Evolutionary conservation across 2,329 filamentous ascomycete genomes (phyloP), one percentile per base, ranked within the genome.

Genomic region (Neofusicoccum umdonicola): DNA sequence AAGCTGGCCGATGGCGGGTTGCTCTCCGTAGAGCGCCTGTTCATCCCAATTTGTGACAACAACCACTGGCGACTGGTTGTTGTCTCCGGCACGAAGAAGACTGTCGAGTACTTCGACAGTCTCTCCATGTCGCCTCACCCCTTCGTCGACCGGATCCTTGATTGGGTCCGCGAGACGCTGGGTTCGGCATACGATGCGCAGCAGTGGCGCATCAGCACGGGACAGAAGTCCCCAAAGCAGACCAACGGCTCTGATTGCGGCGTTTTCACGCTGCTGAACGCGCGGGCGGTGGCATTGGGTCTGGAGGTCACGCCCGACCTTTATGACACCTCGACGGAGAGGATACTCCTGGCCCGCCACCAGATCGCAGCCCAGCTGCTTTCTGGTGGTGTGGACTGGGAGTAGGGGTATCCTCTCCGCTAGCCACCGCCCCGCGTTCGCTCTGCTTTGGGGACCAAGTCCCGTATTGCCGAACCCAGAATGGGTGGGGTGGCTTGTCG

Each of bases 201-300:
- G 1, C 87, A 90, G 45, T 93, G 90, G 90, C 79, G 74, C 27
- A 78, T 81, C 1, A 77, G 84, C 7, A 73, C 77, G n/a, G 80
- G 83, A 50, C 74, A 76, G 15, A 85, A 84, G 41, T 83, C 85
- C 0, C 70, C 68, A 4, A 56, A 62, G 2, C 90, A 93, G 74
- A 81, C 78, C 31, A 93, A 93, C 71, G 83, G 84, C 1, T 87
- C 84, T 71, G 91, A 93, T 73, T 93, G 91, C 69, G 91, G 91
- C n/a, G 85, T 92, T 3, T 91, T 92, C 73, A 86, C 88, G 13
- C 87, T 91, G 68, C 85, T 90, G 17, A 94, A 93, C 71, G 88
- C 85, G 15, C 83, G 92, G 54, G 90, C 87, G 63, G 70, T 81
- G 37, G 76, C 81, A 2, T 74, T 78, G 15, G 80, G 77, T 0